Evolutionary conservation across 768 basidiomycete genomes (phyloP).

Genomic region (Suillus bovinus): DNA sequence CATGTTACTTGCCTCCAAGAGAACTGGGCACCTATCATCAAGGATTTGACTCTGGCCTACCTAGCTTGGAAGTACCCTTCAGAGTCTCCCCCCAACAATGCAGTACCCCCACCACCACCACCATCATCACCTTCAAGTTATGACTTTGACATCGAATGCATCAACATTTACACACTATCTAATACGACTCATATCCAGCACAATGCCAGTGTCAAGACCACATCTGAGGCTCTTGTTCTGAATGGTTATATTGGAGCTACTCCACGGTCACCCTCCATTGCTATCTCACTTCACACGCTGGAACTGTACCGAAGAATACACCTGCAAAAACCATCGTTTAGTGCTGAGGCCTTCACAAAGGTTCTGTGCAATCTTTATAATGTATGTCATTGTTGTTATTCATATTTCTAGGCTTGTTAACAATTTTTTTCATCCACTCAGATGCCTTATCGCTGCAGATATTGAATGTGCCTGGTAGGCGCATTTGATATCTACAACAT

Average conservation of each 20-base stretch:
- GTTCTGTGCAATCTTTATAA: constrained; percentile 26
- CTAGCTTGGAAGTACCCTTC: neutral
- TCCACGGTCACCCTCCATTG: constrained; percentile 19
- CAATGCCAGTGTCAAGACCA: neutral
- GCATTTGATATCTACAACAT: constrained; percentile 38
- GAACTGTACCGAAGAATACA: constrained; percentile 16
- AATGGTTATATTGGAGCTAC: constrained; percentile 20
- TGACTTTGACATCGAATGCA: neutral
- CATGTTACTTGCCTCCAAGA: no score
- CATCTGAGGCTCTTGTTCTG: constrained; percentile 16
- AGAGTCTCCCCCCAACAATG: neutral
- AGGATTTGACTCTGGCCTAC: neutral
- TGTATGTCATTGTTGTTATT: constrained; percentile 13
- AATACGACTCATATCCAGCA: neutral
- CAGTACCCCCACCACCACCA: neutral
- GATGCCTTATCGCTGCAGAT: constrained; percentile 7
- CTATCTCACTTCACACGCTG: constrained; percentile 25
- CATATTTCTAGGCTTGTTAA: neutral
- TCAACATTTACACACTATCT: neutral
- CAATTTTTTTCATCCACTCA: constrained; percentile 26
- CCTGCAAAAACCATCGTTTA: constrained; percentile 21
- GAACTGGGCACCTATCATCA: no score
- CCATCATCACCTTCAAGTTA: neutral
- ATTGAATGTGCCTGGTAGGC: constrained; percentile 26
- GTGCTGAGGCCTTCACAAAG: constrained; percentile 28